Evolutionary conservation across 345 rosid genomes (phyloP), one percentile per base, ranked within the genome.

Genomic region (Psidium guajava): DNA sequence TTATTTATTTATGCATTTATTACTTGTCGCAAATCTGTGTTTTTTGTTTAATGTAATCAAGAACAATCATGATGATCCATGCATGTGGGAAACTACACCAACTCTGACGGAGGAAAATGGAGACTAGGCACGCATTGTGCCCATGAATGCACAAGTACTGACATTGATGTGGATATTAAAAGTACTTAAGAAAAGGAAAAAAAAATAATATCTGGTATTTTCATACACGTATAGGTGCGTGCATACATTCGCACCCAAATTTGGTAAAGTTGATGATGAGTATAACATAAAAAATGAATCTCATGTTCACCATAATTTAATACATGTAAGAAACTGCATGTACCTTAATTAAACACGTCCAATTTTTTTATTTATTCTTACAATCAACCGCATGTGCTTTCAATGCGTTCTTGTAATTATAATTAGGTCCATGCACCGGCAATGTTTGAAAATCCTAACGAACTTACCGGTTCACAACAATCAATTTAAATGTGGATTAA

Each of bases 391-490:
- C 20, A 1, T 32, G 24, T 69, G 16, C 40, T 32, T 32, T 69
- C 0, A 18, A 36, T 36, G 3, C 0, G 2, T 32, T 32, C 47
- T 69, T 32, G 21, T 69, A 4, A 32, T 69, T 32, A 32, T 64
- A 64, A 24, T 69, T 8, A 16, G 24, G 12, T 40, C 32, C 0
- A 2, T 0, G 20, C 24, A 8, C 32, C 6, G 1, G 8, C 1
- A 8, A 0, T 69, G 13, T 69, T 32, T 32, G 47, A 2, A 2
- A 32, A 32, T 64, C 2, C 6, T 28, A 28, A 28, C 6, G 5
- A 54, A 14, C 9, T 0, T 0, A 9, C 11, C 0, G 4, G 4
- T 69, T 69, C 16, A 32, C 32, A 49, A 49, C 77, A 69, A 18
- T 16, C 4, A 18, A 64, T 64, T 64, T 32, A 16, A 64, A 64